Evolutionary conservation across 139 green algal genomes (phyloP), one percentile per base, ranked within the genome.

Genomic region (Picochlorum sp.): DNA sequence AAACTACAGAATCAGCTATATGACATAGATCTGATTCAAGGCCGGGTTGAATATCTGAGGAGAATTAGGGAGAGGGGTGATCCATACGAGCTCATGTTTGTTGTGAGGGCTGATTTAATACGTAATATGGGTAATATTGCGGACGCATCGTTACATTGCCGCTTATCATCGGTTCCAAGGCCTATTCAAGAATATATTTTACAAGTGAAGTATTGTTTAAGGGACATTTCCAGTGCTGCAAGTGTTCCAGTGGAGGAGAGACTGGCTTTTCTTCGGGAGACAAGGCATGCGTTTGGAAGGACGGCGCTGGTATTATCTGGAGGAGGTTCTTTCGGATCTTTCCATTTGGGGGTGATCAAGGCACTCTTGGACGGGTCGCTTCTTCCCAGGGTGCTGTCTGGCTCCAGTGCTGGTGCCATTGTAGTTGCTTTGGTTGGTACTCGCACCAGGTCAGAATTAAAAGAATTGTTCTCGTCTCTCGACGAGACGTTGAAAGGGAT

Each of bases 51-150:
- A 38, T 79, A 92, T 66, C 64, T 94, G 55, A 37, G 30, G n/a
- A 34, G 28, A 5, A 74, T 92, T 30, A 66, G 80, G 0, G 45
- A 65, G 37, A 9, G 65, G 4, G 86, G 82, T 28, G 56, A 74
- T 56, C 28, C 62, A 20, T 23, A 21, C 1, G 70, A 77, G 34
- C 13, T 65, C 68, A 90, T 68, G 75, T 91, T 95, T 71, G 81
- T 73, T 2, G 73, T 98, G 54, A 79, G 92, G 10, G 71, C 90
- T 6, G 92, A 98, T 77, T 78, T 98, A 37, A 73, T 96, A 13
- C 78, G 92, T 32, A 97, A 97, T 73, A 78, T 98, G 14, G 92
- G 88, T 34, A 94, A 95, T 78, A 91, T 97, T 61, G 78, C 85
- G 47, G 69, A 52, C 54, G 41, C 44, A 55, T 51, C 57, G 26